A percentile compares a stretch with the other conserved stretches of the same genome.
Evolutionary conservation across 1,139 yeast genomes (phyloP).

Genomic region (Candida sp.): DNA sequence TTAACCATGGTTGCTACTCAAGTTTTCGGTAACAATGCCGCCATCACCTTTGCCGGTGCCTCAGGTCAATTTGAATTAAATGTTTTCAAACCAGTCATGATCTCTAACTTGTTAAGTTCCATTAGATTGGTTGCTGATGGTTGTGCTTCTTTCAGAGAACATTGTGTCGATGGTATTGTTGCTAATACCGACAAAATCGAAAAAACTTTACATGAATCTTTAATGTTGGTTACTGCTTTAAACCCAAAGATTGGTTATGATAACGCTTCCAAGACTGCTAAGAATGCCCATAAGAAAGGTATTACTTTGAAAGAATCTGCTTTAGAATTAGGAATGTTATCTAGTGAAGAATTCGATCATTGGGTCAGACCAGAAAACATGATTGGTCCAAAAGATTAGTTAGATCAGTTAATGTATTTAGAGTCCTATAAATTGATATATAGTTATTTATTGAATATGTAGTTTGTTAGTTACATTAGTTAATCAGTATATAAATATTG

Average conservation of each 20-base stretch:
- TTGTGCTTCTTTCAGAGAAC: conserved; percentile 78
- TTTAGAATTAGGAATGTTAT: conserved; percentile 81
- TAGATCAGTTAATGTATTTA: no score
- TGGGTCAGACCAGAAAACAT: conserved; percentile 98
- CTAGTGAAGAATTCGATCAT: conserved; percentile 82
- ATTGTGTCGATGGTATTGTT: conserved; percentile 91
- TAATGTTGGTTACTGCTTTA: conserved; percentile 97
- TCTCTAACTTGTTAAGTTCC: conserved; percentile 83
- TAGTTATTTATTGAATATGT: no score
- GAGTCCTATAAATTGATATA: no score
- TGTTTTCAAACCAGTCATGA: conserved; percentile 97
- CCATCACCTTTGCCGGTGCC: conserved; percentile 97
- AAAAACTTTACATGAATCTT: conserved; percentile 86
- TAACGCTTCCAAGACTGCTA: conserved; percentile 95
- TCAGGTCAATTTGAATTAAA: conserved; percentile 98
- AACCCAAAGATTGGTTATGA: conserved; percentile 99
- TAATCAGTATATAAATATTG: not conserved
- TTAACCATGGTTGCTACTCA: conserved; percentile 97
- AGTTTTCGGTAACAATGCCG: conserved; percentile 94
- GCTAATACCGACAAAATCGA: conserved; percentile 88
- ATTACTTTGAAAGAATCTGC: conserved; percentile 94
- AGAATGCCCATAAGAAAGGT: conserved; percentile 98
- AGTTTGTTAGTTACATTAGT: no score
- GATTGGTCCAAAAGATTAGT: conserved; percentile 81
- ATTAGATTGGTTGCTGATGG: conserved; percentile 90